A percentile compares a stretch with the other conserved stretches of the same genome.
Evolutionary conservation across 208 protist genomes (phyloP).

Genomic region (Naegleria gruberi): DNA sequence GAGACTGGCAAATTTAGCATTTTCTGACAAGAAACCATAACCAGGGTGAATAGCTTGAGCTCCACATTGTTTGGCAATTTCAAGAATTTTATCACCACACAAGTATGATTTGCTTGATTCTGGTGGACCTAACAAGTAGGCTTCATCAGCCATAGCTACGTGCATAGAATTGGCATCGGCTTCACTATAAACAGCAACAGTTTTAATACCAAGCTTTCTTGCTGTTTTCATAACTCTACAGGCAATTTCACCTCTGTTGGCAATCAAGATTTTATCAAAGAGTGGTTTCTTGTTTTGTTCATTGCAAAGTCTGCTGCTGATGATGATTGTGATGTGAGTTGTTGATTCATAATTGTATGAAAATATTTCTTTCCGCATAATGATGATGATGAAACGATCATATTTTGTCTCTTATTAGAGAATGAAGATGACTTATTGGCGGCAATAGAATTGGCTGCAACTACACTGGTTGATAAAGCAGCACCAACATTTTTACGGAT

Average conservation of each 20-base stretch:
- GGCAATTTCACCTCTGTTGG: slow-evolving; percentile 96
- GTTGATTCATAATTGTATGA: background rate
- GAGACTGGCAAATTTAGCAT: slow-evolving; percentile 69
- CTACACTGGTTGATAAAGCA: background rate
- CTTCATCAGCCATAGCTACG: slow-evolving; percentile 72
- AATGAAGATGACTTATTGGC: too few species aligned
- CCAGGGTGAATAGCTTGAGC: slow-evolving; percentile 89
- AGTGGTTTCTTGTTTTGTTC: background rate
- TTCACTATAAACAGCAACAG: slow-evolving; percentile 88
- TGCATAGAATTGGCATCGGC: slow-evolving; percentile 80
- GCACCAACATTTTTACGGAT: background rate
- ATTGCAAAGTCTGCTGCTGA: background rate
- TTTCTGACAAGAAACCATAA: slow-evolving; percentile 96
- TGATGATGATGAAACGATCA: background rate
- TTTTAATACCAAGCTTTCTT: slow-evolving; percentile 76
- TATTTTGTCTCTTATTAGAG: background rate
- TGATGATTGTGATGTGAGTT: background rate
- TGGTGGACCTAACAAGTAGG: slow-evolving; percentile 54
- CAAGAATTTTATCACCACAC: slow-evolving; percentile 73
- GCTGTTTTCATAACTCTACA: slow-evolving; percentile 86
- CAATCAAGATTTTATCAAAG: slow-evolving; percentile 87
- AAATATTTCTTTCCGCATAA: background rate
- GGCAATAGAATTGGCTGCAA: background rate
- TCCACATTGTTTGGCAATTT: slow-evolving; percentile 66
- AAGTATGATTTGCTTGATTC: slow-evolving; percentile 72